Evolutionary conservation across 2,329 filamentous ascomycete species (phyloP).

Genomic region (Aureobasidium sp.): DNA sequence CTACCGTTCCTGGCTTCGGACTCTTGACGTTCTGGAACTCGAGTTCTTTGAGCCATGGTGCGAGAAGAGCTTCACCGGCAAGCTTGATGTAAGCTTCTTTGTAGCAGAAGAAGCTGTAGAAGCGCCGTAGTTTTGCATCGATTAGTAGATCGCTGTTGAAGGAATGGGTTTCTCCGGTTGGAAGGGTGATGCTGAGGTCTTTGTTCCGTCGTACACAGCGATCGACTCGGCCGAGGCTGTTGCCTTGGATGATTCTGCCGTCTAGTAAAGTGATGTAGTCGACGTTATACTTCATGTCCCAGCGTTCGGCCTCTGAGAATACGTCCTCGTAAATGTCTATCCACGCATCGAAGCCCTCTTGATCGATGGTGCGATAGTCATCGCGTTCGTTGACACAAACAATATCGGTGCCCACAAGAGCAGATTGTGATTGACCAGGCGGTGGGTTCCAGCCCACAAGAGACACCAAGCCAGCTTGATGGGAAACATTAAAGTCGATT

Average conservation of each 20-base stretch:
- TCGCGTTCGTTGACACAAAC: constrained; percentile 66
- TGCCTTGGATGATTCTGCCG: constrained; percentile 34
- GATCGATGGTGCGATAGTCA: constrained; percentile 52
- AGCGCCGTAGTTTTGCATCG: constrained; percentile 59
- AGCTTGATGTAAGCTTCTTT: constrained; percentile 80
- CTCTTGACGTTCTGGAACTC: constrained; percentile 61
- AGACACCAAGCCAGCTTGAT: constrained; percentile 69
- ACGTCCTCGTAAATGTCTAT: constrained; percentile 68
- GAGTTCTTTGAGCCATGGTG: constrained; percentile 62
- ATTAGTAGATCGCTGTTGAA: constrained; percentile 43
- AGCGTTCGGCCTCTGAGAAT: constrained; percentile 56
- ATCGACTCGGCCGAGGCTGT: constrained; percentile 38
- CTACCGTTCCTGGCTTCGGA: constrained; percentile 40
- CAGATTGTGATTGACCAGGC: constrained; percentile 18
- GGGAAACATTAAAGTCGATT: constrained; percentile 69
- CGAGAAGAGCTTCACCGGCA: constrained; percentile 69
- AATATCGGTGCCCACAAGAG: constrained; percentile 61
- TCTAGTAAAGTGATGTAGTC: constrained; percentile 40
- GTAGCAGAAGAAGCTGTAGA: constrained; percentile 73
- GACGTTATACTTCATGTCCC: constrained; percentile 52
- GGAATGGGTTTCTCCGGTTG: constrained; percentile 28
- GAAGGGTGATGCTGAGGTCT: constrained; percentile 33
- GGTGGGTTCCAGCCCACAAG: constrained; percentile 47
- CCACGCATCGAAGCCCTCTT: constrained; percentile 58
- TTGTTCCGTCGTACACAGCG: constrained; percentile 35